These are phyloP conservation scores for Debaryomycetaceae sp. DNA, from an alignment of 1,139 yeast genomes.

Conservation along the genomic window DNA sequence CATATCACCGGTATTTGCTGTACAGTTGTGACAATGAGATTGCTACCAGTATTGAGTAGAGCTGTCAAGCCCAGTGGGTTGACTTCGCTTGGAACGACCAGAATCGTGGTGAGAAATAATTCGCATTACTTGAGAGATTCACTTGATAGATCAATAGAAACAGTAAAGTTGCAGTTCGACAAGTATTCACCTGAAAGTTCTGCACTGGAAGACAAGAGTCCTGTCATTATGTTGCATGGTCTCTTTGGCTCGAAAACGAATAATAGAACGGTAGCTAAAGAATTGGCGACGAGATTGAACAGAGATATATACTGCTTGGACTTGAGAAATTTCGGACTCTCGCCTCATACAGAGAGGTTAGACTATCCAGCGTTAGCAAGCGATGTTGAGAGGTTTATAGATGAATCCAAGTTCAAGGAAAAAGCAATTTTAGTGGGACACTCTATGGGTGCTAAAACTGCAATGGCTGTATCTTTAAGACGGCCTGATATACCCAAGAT, in stretches of 20 bases:
- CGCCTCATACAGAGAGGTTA: slow-evolving; percentile 69
- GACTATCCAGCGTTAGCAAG: slow-evolving; percentile 82
- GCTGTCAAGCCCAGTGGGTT: background rate
- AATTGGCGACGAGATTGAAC: slow-evolving; percentile 37
- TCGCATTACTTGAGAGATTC: slow-evolving; percentile 23
- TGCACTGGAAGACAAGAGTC: slow-evolving; percentile 27
- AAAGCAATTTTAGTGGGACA: slow-evolving; percentile 80
- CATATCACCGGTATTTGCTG: too few species aligned
- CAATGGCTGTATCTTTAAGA: slow-evolving; percentile 79
- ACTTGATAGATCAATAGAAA: slow-evolving; percentile 19
- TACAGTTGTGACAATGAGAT: too few species aligned
- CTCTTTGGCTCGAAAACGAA: slow-evolving; percentile 80
- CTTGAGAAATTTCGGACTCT: slow-evolving; percentile 86
- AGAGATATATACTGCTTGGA: slow-evolving; percentile 68
- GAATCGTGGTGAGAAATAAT: background rate
- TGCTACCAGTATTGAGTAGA: too few species aligned
- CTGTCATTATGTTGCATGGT: slow-evolving; percentile 82
- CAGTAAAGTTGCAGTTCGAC: slow-evolving; percentile 31
- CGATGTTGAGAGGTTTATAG: slow-evolving; percentile 75
- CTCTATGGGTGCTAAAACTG: slow-evolving; percentile 96
- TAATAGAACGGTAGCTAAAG: slow-evolving; percentile 69
- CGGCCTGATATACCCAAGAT: slow-evolving; percentile 62
- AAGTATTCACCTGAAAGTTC: slow-evolving; percentile 21
- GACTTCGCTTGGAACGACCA: background rate
- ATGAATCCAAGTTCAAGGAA: slow-evolving; percentile 35